Evolutionary conservation across 495 filamentous ascomycete genomes (phyloP).

Genomic region (Aspergillus diversus): DNA sequence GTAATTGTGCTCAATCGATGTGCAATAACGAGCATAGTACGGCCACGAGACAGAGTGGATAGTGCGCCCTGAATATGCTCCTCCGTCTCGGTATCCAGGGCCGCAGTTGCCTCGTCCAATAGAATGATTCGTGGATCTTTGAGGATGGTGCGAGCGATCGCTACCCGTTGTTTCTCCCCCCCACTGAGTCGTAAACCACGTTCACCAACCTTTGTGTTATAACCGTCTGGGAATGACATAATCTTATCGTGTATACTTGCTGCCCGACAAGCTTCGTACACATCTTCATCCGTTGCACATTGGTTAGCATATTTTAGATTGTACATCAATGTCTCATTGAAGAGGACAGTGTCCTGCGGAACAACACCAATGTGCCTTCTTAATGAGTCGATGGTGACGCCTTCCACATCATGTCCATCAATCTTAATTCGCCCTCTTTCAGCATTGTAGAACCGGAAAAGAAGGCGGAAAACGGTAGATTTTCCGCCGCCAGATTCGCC

Average conservation of each 20-base stretch:
- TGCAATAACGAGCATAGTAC: slow-evolving; percentile 83
- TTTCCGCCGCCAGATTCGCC: slow-evolving; percentile 97
- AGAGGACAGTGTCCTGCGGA: slow-evolving; percentile 93
- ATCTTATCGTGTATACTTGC: slow-evolving; percentile 98
- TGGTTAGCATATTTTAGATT: slow-evolving; percentile 95
- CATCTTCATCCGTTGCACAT: slow-evolving; percentile 79
- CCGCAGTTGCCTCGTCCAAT: slow-evolving; percentile 94
- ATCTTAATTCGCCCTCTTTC: slow-evolving; percentile 76
- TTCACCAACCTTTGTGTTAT: slow-evolving; percentile 91
- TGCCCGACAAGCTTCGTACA: slow-evolving; percentile 85
- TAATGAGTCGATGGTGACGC: slow-evolving; percentile 91
- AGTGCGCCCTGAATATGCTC: slow-evolving; percentile 92
- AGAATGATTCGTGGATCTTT: slow-evolving; percentile 97
- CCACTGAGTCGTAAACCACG: slow-evolving; percentile 90
- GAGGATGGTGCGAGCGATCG: slow-evolving; percentile 93
- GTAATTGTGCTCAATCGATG: slow-evolving; percentile 95
- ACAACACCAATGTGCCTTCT: slow-evolving; percentile 91
- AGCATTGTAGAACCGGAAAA: slow-evolving; percentile 94
- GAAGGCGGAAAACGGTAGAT: slow-evolving; percentile 92
- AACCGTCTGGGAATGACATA: slow-evolving; percentile 87
- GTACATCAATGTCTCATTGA: slow-evolving; percentile 97
- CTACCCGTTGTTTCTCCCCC: slow-evolving; percentile 95
- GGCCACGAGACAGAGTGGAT: slow-evolving; percentile 73
- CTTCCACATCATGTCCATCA: slow-evolving; percentile 81
- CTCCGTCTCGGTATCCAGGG: slow-evolving; percentile 93